Base-by-base conservation (phyloP, 495 filamentous ascomycete genomes). In the Penicillium daleae region DNA sequence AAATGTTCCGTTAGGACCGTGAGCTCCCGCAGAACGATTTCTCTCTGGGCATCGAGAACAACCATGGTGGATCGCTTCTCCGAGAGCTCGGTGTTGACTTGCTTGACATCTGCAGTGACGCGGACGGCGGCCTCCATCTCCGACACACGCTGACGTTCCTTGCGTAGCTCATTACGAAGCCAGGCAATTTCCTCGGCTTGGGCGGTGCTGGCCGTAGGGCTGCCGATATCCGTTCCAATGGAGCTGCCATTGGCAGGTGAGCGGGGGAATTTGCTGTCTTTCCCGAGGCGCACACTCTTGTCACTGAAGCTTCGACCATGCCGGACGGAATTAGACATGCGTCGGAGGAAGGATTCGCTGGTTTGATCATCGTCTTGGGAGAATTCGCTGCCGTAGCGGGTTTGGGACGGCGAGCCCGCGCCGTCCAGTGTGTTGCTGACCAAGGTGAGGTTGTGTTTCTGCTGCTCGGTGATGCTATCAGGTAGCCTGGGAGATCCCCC, bases 41-140 rank as follows among this genome's bases (percentile, higher is more conserved):
- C 96, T 27, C 93, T 90, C 76, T 97, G 91, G 1, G 93, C 92
- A 73, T 98, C 94, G 22, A 99, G 81, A 12, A 93, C 90, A n/a
- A 95, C 93, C 69, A 99, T 92, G 2, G 94, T 98, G 63, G 93
- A 96, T 49, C 95, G 86, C 80, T 98, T 98, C 76, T 98, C 93
- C 35, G 90, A 83, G 13, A 99, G 80, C 68, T 93, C 93, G 44
- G 88, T 92, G 69, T 93, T 93, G 31, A 95, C 84, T 60, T 87
- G 89, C 71, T 92, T 92, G 35, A 97, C 86, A 66, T 93, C 91
- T 24, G 89, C 90, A 21, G 89, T 89, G 17, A 86, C 83, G 59
- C 85, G 84, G 61, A 89, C 76, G 40, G 87, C 82, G 22, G 85
- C 77, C 70, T 99, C 93, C 58, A 98, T 85, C 68, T 98, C 93